Evolutionary conservation across 805 yeast species (phyloP).

Genomic region (Candida boleticola): DNA sequence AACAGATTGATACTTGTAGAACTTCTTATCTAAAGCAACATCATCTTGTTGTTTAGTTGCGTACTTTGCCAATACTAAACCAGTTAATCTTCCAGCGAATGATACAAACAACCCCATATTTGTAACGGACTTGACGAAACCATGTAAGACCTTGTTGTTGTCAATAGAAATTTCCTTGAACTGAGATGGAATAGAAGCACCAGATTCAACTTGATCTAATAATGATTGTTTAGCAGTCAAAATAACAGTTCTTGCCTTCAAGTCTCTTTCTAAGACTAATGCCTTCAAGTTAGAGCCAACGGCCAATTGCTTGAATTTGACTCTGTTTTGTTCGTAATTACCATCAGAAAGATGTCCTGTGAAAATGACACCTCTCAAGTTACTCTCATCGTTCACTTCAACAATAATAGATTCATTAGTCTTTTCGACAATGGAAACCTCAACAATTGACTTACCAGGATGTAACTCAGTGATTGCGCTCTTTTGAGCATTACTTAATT

Average conservation of each 20-base stretch:
- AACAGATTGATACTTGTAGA: conserved; percentile 67
- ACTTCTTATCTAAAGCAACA: conserved; percentile 43
- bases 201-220: conserved; percentile 56
- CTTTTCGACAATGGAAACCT: conserved; percentile 67
- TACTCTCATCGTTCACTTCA: conserved; percentile 48
- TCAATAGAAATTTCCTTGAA: conserved; percentile 58
- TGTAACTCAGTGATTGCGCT: conserved; percentile 45
- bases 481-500: conserved; percentile 46
- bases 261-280: conserved; percentile 66
- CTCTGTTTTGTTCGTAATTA: conserved; percentile 70
- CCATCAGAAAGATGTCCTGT: conserved; percentile 78
- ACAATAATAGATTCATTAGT: conserved; percentile 70
- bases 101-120: conserved; percentile 78
- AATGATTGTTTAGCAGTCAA: conserved; percentile 66
- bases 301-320: conserved; percentile 55
- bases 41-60: conserved; percentile 54
- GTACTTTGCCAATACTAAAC: conserved; percentile 75
- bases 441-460: conserved; percentile 62
- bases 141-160: conserved; percentile 49
- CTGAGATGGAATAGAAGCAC: conserved; percentile 50
- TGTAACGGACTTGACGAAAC: conserved; percentile 79
- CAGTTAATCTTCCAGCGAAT: conserved; percentile 78
- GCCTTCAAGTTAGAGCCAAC: conserved; percentile 64
- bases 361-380: conserved; percentile 65
- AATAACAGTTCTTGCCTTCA: conserved; percentile 56